These are phyloP conservation scores for Neurospora sp. DNA, from an alignment of 495 filamentous ascomycete genomes.

Conservation along the genomic window DNA sequence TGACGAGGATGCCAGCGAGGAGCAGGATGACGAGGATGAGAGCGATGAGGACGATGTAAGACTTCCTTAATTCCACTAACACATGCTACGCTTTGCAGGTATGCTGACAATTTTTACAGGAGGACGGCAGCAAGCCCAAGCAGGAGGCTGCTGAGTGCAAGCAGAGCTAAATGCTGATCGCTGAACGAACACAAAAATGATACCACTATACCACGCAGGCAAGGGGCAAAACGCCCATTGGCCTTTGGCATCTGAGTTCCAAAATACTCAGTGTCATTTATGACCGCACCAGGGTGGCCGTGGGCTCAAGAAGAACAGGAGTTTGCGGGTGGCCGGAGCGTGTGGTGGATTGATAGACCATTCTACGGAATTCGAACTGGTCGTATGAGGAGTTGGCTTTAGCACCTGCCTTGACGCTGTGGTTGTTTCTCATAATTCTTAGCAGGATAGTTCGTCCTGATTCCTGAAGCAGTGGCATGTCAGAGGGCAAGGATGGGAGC, in stretches of 20 bases:
- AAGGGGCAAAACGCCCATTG: not conserved
- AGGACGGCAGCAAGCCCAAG: slow-evolving; percentile 92
- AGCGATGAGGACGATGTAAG: slow-evolving; percentile 85
- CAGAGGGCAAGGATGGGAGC: not conserved
- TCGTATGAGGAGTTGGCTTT: slow-evolving; percentile 15
- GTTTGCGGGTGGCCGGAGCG: slow-evolving; percentile 3
- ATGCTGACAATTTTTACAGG: slow-evolving; percentile 40
- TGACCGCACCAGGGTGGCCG: slow-evolving; percentile 1
- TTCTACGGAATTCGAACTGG: slow-evolving; percentile 11
- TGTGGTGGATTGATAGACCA: slow-evolving; percentile 8
- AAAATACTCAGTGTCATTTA: slow-evolving; percentile 6
- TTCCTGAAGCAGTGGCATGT: not conserved
- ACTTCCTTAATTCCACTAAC: slow-evolving; percentile 2
- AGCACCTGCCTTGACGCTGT: slow-evolving; percentile 8
- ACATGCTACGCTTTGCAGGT: not conserved
- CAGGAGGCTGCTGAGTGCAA: slow-evolving; percentile 99
- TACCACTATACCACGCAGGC: not conserved
- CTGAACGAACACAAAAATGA: not conserved
- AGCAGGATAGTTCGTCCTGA: not conserved
- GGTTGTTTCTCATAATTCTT: slow-evolving; percentile 11
- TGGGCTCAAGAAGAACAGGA: slow-evolving; percentile 4
- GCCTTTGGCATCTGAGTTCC: slow-evolving; percentile 3
- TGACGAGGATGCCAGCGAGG: slow-evolving; percentile 73
- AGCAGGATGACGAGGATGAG: slow-evolving; percentile 76
- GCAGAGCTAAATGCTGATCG: slow-evolving; percentile 66